Evolutionary conservation across 139 green algal genomes (phyloP).

Genomic region (Mychonastes homosphaera): DNA sequence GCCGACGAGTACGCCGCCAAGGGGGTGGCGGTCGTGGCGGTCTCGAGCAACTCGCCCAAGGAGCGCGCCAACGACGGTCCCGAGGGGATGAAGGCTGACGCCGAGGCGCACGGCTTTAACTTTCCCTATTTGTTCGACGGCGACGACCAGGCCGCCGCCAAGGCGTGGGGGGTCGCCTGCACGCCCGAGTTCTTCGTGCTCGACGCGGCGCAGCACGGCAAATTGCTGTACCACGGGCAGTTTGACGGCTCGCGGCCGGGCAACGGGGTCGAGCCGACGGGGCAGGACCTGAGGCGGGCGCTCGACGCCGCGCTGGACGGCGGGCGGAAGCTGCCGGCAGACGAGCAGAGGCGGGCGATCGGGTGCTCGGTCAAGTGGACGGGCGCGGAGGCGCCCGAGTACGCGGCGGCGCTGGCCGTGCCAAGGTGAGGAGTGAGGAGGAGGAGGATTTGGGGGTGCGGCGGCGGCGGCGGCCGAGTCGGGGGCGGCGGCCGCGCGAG

Average conservation of each 20-base stretch:
- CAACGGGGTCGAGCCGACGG: too few relatives aligned
- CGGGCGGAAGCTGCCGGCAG: too few relatives aligned
- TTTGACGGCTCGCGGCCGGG: slow-evolving; percentile 49
- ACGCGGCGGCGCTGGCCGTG: too few relatives aligned
- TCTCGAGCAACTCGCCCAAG: slow-evolving; percentile 57
- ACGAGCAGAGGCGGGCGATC: not conserved
- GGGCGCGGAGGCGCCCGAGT: not conserved
- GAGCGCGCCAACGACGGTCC: slow-evolving; percentile 57
- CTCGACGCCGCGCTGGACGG: too few relatives aligned
- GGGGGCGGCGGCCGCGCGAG: too few relatives aligned
- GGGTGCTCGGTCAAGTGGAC: not conserved
- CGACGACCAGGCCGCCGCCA: slow-evolving; percentile 69
- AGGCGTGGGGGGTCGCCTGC: slow-evolving; percentile 59
- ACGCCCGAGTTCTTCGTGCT: slow-evolving; percentile 73
- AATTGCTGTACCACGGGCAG: slow-evolving; percentile 73
- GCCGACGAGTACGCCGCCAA: slow-evolving; percentile 42
- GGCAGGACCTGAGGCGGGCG: too few relatives aligned
- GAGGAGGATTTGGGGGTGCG: too few relatives aligned
- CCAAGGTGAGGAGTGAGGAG: not conserved
- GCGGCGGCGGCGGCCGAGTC: too few relatives aligned
- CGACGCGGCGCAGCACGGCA: slow-evolving; percentile 21
- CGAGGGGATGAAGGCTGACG: slow-evolving; percentile 58
- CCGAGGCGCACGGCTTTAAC: slow-evolving; percentile 20
- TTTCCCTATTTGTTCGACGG: slow-evolving; percentile 66
- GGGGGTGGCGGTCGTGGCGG: slow-evolving; percentile 58